phyloP scores from a whole-genome alignment of 2,329 filamentous ascomycete genomes.

The Curvularia spicifera region DNA sequence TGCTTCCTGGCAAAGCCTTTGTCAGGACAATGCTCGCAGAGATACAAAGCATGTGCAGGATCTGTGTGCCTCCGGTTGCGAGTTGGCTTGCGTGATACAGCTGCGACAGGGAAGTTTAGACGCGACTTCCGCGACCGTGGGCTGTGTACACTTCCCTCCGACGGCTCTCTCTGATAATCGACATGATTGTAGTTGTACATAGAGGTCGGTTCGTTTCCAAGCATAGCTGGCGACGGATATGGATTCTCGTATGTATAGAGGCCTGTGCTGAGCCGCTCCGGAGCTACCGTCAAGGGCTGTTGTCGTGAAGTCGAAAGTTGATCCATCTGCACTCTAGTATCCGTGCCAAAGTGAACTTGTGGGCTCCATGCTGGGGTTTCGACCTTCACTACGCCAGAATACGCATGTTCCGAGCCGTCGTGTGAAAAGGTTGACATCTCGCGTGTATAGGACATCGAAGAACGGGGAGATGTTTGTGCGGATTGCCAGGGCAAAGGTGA shows the following conservation, averaged over 20 bases:
- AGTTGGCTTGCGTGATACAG: conserved; percentile 12
- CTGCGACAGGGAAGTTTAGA: conserved; percentile 8
- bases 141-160: conserved; percentile 22
- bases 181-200: conserved; percentile 23
- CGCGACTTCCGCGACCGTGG: conserved; percentile 16
- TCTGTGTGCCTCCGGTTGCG: conserved; percentile 30
- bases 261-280: conserved; percentile 35
- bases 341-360: conserved; percentile 26
- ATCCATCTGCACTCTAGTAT: conserved; percentile 22
- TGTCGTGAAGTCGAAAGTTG: conserved; percentile 22
- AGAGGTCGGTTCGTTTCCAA: conserved; percentile 28
- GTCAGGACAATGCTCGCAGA: conserved; percentile 71
- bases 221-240: conserved; percentile 31
- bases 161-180: conserved; percentile 18
- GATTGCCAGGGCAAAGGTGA: conserved; percentile 43
- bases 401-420: conserved; percentile 37
- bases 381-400: conserved; percentile 34
- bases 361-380: conserved; percentile 38
- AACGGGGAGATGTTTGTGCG: conserved; percentile 42
- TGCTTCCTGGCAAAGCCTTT: conserved; percentile 83
- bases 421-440: conserved; percentile 47
- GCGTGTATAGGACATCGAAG: conserved; percentile 39
- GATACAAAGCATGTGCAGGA: conserved; percentile 56
- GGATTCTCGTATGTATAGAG: conserved; percentile 33
- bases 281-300: conserved; percentile 41